phyloP scores from a whole-genome alignment of 2,329 filamentous ascomycete species.

The Didymella arachidicola region DNA sequence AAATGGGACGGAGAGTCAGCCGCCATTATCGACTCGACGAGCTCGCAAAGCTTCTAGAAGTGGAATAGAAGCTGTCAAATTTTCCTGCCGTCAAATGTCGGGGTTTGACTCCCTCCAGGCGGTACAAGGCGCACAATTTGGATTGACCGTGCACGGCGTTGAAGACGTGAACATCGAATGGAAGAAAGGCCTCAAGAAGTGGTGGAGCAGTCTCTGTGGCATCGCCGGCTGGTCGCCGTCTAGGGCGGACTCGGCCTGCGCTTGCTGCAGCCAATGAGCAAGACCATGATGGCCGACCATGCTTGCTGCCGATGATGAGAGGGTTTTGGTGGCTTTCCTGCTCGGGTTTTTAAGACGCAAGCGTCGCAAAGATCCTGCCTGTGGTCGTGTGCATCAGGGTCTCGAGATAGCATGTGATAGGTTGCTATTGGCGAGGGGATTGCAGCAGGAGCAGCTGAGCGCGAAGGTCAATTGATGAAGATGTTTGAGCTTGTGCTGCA shows the following conservation, averaged over 20 bases:
- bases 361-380: conserved; percentile 19
- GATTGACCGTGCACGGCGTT: conserved; percentile 7
- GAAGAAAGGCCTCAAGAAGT: conserved; percentile 16
- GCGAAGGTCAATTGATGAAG: neutral
- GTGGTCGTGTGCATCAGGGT: conserved; percentile 16
- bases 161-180: conserved; percentile 9
- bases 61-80: conserved; percentile 21
- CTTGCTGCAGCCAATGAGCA: conserved; percentile 25
- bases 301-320: neutral
- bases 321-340: conserved; percentile 9
- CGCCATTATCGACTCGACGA: conserved; percentile 11
- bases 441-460: conserved; percentile 3
- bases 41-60: conserved; percentile 26
- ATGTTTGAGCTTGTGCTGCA: conserved; percentile 12
- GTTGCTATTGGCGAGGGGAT: conserved; percentile 16
- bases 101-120: conserved; percentile 4
- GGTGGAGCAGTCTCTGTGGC: conserved; percentile 9
- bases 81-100: conserved; percentile 20
- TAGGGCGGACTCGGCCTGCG: neutral
- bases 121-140: conserved; percentile 3
- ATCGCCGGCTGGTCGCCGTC: conserved; percentile 17
- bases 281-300: conserved; percentile 22
- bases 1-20: conserved; percentile 18
- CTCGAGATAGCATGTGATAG: conserved; percentile 16
- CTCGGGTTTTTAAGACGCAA: conserved; percentile 14